Evolutionary conservation across 768 basidiomycete genomes (phyloP).

Genomic region (Leccinum pellstonianum): DNA sequence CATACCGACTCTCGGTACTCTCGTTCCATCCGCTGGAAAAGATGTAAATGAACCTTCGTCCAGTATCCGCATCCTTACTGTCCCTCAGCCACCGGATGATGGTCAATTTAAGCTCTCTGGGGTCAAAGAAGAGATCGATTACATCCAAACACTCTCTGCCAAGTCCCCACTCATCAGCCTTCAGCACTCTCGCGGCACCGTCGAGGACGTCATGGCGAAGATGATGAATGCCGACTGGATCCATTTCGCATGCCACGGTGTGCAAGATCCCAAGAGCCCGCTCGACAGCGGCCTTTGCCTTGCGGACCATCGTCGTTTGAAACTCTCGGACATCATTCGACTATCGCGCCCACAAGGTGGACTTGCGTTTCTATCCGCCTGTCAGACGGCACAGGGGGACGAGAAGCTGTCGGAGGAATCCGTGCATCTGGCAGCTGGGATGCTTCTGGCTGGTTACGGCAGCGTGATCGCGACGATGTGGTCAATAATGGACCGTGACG

Average conservation of each 20-base stretch:
- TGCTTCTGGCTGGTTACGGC: background rate
- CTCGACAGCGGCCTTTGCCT: background rate
- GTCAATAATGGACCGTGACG: background rate
- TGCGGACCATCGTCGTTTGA: background rate
- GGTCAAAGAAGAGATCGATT: background rate
- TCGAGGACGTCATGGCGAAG: background rate
- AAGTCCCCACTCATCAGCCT: background rate
- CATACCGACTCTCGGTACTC: too few species aligned
- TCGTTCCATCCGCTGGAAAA: background rate
- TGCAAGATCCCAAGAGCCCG: background rate
- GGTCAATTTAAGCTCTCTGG: background rate
- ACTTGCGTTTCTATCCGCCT: background rate
- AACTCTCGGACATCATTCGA: background rate
- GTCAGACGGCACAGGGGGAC: background rate
- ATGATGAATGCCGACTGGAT: background rate
- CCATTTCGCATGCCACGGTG: background rate
- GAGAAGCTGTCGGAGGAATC: background rate
- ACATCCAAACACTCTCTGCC: background rate
- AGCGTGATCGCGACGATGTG: background rate
- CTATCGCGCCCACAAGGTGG: background rate
- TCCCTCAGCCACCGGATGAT: background rate
- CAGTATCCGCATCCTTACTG: background rate
- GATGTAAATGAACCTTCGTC: background rate
- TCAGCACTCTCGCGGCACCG: background rate
- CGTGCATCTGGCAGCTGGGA: background rate